Evolutionary conservation across 1,284 basidiomycete species (phyloP), one percentile per base, ranked within the genome.

Genomic region (Pseudozyma sp.): DNA sequence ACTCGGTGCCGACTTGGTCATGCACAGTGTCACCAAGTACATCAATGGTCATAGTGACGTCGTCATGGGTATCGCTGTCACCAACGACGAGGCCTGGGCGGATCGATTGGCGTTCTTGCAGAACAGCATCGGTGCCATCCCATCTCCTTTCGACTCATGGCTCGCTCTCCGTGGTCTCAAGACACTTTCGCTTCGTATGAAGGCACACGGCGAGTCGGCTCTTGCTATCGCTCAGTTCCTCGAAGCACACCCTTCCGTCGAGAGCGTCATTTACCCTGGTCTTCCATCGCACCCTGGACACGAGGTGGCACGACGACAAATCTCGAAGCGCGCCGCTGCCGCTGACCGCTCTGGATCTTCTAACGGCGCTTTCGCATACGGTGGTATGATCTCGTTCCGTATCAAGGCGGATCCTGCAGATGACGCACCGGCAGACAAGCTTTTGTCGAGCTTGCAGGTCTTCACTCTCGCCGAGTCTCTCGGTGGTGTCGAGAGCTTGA

Each of bases 121-220:
- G 84, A 97, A 96, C 83, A 92, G 93, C 45, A 91, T 91, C 77
- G 95, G 95, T 10, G 93, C 93, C 10, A 89, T 94, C 0, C 94
- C 95, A 0, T 93, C 92, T 42, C 88, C 95, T 1, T 92, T 93
- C 85, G 96, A 98, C 86, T 91, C 88, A 80, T 97, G 93, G 92
- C 90, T 98, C 56, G 92, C 93, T 5, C 92, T 94, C 84, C 90
- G 95, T 21, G 94, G 94, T 13, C 89, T 92, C 70, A 98, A 98
- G 88, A 98, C 95, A 7, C 89, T 82, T 5, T 44, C 78, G 13
- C 59, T 82, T 5, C 77, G 80, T 19, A 94, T 95, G 90, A 90
- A 92, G 71, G 90, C 91, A 40, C 95, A 97, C 80, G 95, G 95
- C 1, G 72, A 89, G 50, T 95, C 94, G 78, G 95, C 93, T 4